These are phyloP conservation scores for Hansenula sp. DNA, from an alignment of 1,139 yeast genomes.

Conservation along the genomic window DNA sequence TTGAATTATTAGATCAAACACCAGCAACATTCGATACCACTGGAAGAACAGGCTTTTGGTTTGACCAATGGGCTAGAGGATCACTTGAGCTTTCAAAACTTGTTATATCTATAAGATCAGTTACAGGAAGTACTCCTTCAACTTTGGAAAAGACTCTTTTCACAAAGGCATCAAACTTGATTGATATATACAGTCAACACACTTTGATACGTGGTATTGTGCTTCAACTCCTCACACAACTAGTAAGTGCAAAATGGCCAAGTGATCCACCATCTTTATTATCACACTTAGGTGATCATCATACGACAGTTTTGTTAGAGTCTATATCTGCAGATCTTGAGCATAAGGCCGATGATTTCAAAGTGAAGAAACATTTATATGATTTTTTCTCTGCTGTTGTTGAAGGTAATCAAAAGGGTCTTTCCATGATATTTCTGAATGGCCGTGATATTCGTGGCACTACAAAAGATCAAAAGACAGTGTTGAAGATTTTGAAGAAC, in stretches of 20 bases:
- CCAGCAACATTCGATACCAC: slow-evolving; percentile 36
- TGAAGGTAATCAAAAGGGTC: slow-evolving; percentile 81
- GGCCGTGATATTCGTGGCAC: slow-evolving; percentile 51
- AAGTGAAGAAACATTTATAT: slow-evolving; percentile 55
- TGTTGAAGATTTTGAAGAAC: slow-evolving; percentile 56
- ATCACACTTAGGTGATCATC: slow-evolving; percentile 68
- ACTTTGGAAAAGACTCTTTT: slow-evolving; percentile 61
- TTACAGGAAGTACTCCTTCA: slow-evolving; percentile 48
- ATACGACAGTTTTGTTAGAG: slow-evolving; percentile 55
- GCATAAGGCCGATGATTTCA: slow-evolving; percentile 52
- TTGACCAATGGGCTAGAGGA: slow-evolving; percentile 27
- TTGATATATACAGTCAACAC: slow-evolving; percentile 51
- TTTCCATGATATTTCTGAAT: slow-evolving; percentile 70
- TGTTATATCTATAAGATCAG: slow-evolving; percentile 53
- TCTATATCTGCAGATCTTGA: slow-evolving; percentile 59
- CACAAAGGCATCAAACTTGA: slow-evolving; percentile 49
- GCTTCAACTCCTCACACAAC: slow-evolving; percentile 53
- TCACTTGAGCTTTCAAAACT: slow-evolving; percentile 38
- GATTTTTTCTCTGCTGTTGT: slow-evolving; percentile 74
- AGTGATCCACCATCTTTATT: slow-evolving; percentile 68
- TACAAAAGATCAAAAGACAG: slow-evolving; percentile 27
- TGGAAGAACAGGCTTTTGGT: slow-evolving; percentile 28
- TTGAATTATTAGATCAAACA: slow-evolving; percentile 42
- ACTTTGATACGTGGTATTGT: slow-evolving; percentile 46
- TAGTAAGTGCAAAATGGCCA: slow-evolving; percentile 61